Evolutionary conservation across 352 stramenopile genomes (phyloP).

Genomic region (Phytophthora podocarpi): DNA sequence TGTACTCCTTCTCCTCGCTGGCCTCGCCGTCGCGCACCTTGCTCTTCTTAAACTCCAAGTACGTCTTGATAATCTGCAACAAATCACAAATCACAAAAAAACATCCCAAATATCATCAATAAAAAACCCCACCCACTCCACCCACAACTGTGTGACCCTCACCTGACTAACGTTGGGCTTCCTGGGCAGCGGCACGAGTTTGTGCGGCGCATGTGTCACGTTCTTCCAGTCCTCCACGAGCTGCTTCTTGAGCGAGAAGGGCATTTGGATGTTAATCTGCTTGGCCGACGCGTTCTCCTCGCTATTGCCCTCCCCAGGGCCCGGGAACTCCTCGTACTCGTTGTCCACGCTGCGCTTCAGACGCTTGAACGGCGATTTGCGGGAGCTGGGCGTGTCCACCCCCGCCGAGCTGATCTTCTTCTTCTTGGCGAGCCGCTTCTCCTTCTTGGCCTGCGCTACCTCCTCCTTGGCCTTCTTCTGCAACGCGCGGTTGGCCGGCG

Average conservation of each 20-base stretch:
- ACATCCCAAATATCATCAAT: no score
- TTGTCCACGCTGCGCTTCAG: conserved; percentile 69
- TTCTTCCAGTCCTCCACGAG: conserved; percentile 92
- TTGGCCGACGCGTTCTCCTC: conserved; percentile 24
- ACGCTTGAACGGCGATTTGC: conserved; percentile 80
- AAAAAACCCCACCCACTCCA: neutral
- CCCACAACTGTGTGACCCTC: neutral
- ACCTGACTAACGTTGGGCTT: conserved; percentile 64
- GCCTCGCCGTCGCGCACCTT: conserved; percentile 62
- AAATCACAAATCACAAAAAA: no score
- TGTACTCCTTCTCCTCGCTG: conserved; percentile 75
- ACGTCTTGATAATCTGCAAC: conserved; percentile 81
- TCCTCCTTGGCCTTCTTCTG: conserved; percentile 61
- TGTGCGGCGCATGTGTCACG: conserved; percentile 74
- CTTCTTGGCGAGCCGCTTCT: conserved; percentile 53
- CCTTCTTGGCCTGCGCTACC: conserved; percentile 62
- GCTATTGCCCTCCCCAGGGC: conserved; percentile 4
- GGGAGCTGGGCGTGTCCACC: conserved; percentile 50
- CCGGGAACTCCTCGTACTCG: conserved; percentile 67
- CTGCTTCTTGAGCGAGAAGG: conserved; percentile 92
- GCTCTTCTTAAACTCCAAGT: conserved; percentile 75
- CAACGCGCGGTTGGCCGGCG: conserved; percentile 50
- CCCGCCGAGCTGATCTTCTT: conserved; percentile 73
- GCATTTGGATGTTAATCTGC: conserved; percentile 82
- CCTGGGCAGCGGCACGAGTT: conserved; percentile 83